Base-by-base conservation (phyloP, 305 asterid species). In the Coffea humblotiana region DNA sequence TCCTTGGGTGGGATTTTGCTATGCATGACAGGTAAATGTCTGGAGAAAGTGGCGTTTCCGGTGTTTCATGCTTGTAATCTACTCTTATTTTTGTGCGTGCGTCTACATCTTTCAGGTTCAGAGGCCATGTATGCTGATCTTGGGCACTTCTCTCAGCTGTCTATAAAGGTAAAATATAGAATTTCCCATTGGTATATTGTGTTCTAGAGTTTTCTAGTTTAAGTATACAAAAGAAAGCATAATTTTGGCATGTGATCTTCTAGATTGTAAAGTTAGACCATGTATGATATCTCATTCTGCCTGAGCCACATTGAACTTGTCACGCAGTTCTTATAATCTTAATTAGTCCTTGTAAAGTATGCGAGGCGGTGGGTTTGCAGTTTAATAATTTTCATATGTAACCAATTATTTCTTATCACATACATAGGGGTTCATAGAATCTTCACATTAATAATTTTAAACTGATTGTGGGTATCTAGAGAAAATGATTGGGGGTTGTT, bases 41-140 rank as follows among this genome's bases (percentile, higher is more conserved):
- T 56, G 73, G 74, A 65, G 51, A 69, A 75, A 48, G 18, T 61
- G 14, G n/a, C 73, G 51, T 19, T 73, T 47, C 65, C 71, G 18
- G 77, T 58, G 14, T 65, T 75, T 79, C 4, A 3, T 76, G 60
- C 63, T 12, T 23, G 54, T 51, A 71, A 47, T 45, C 37, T 75
- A 63, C 18, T 23, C 71, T 54, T 65, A 83, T 52, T 49, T 78
- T 68, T 51, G 35, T 32, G 16, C 21, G 35, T 40, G 19, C 21
- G 60, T 75, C 16, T 76, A 32, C 49, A 8, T 67, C 45, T 74
- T 78, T 69, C 87, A 91, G 98, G 99, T 84, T 95, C 98, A 0
- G 99, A 95, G 85, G 98, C 99, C 65, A 95, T 95, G 99, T 95
- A 84, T 85, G 99, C 98, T 49, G 99, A 95, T 89, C 99, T 93